A percentile compares a stretch with the other conserved stretches of the same genome.
Evolutionary conservation across 2,329 filamentous ascomycete genomes (phyloP).

Genomic region (Rasamsonia emersonii): DNA sequence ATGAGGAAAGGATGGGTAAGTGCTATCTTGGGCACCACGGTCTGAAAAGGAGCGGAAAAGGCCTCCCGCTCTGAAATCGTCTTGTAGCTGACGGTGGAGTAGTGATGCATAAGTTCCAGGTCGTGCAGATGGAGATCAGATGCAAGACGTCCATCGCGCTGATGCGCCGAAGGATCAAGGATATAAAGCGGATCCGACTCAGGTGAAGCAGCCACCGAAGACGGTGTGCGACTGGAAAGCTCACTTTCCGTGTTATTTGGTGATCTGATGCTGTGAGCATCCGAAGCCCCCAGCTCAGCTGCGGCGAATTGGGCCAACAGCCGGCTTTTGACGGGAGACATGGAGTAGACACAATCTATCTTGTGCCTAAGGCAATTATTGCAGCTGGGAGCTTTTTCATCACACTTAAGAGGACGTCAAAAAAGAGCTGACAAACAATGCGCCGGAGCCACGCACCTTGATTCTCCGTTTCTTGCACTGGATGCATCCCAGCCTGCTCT

Average conservation of each 20-base stretch:
- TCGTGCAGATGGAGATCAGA: constrained; percentile 25
- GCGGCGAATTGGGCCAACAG: constrained; percentile 6
- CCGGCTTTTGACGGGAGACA: constrained; percentile 9
- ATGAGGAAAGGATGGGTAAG: constrained; percentile 18
- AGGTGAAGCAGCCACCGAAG: constrained; percentile 1
- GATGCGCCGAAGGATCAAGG: constrained; percentile 10
- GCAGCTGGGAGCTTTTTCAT: constrained; percentile 16
- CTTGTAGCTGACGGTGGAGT: constrained; percentile 25
- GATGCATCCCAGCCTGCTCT: constrained; percentile 10
- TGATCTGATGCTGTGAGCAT: neutral
- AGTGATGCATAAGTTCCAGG: constrained; percentile 37
- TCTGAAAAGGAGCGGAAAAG: constrained; percentile 15
- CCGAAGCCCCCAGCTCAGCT: neutral
- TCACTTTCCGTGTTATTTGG: neutral
- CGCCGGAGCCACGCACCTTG: constrained; percentile 6
- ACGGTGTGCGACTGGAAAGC: constrained; percentile 3
- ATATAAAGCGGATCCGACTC: constrained; percentile 12
- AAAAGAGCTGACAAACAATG: neutral
- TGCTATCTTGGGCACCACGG: constrained; percentile 15
- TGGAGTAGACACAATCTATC: constrained; percentile 16
- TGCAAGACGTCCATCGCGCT: constrained; percentile 10
- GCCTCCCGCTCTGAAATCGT: constrained; percentile 15
- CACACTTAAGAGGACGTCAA: constrained; percentile 11
- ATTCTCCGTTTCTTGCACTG: constrained; percentile 11
- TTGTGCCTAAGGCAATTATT: constrained; percentile 18